phyloP scores from a whole-genome alignment of 148 eudicot genomes.

The Rhododendron ovatum region DNA sequence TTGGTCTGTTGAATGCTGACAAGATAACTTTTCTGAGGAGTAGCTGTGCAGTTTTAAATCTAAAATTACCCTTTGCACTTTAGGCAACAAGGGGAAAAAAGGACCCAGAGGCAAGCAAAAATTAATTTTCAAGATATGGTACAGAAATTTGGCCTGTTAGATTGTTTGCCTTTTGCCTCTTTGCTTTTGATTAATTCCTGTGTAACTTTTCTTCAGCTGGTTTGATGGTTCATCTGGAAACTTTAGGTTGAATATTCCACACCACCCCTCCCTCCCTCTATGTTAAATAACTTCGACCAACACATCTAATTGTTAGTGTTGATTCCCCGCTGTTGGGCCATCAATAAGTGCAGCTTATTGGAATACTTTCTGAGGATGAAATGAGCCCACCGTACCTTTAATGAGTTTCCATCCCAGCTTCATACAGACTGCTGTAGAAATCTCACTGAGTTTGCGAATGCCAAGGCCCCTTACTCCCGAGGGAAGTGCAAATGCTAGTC shows the following conservation, averaged over 20 bases:
- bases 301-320: not conserved
- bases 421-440: not conserved
- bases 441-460: not conserved
- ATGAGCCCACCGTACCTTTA: not conserved
- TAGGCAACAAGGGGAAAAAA: not conserved
- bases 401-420: not conserved
- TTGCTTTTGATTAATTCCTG: not conserved
- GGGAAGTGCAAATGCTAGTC: not conserved
- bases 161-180: not conserved
- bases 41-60: not conserved
- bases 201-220: not conserved
- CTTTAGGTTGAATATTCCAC: not conserved
- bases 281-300: not conserved
- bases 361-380: not conserved
- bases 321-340: not conserved
- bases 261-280: not conserved
- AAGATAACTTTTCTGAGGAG: not conserved
- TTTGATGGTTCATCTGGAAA: not conserved
- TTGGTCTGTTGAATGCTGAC: not conserved
- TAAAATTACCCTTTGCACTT: not conserved
- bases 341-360: not conserved
- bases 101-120: not conserved
- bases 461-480: not conserved
- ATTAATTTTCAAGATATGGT: not conserved
- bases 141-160: not conserved